phyloP scores from a whole-genome alignment of 495 filamentous ascomycete species.

The Penicillium silybi region DNA sequence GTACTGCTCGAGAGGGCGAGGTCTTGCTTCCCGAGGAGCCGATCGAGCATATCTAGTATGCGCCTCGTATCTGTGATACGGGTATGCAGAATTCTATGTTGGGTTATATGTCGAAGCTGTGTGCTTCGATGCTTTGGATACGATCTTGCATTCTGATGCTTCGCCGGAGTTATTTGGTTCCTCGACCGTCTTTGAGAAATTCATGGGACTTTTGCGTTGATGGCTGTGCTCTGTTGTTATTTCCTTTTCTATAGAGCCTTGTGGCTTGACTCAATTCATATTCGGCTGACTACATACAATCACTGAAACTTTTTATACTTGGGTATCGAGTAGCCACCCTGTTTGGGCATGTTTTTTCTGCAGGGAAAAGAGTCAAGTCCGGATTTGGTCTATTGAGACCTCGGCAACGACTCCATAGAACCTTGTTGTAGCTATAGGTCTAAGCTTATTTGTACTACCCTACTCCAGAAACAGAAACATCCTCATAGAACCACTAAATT shows the following conservation, averaged over 20 bases:
- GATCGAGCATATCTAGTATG: conserved; percentile 63
- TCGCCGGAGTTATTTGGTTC: not conserved
- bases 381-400: no score
- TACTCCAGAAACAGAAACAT: not conserved
- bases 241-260: not conserved
- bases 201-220: not conserved
- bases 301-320: not conserved
- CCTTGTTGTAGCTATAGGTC: no score
- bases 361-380: no score
- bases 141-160: not conserved
- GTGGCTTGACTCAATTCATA: not conserved
- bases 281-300: not conserved
- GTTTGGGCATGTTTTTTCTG: no score
- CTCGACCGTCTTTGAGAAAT: not conserved
- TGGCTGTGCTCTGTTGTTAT: not conserved
- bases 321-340: not conserved
- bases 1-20: conserved; percentile 35
- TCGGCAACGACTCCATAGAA: no score
- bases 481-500: not conserved
- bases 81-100: not conserved
- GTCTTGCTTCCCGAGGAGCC: conserved; percentile 80
- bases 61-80: not conserved
- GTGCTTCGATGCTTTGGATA: not conserved
- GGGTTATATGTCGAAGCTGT: not conserved
- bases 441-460: no score